phyloP scores from a whole-genome alignment of 768 basidiomycete species.

The Psilocybe azurescens region DNA sequence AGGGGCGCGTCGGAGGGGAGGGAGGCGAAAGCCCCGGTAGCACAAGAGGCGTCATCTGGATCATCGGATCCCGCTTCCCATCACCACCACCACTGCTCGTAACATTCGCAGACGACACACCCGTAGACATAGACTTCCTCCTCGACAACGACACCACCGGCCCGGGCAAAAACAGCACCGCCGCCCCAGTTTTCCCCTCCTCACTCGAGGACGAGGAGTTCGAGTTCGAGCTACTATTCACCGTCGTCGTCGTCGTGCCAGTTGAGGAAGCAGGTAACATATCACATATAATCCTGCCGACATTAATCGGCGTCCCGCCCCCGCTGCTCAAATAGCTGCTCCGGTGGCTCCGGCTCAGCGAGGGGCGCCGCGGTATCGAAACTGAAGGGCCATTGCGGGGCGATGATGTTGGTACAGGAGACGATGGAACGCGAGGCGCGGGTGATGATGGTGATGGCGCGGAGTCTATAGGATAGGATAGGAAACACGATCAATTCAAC shows the following conservation, averaged over 20 bases:
- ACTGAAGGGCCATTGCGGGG: constrained; percentile 4
- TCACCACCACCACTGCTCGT: background rate
- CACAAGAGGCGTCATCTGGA: constrained; percentile 7
- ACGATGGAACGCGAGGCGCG: background rate
- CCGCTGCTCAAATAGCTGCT: constrained; percentile 13
- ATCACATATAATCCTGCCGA: constrained; percentile 51
- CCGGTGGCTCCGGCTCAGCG: constrained; percentile 9
- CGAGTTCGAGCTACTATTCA: background rate
- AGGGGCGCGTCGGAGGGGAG: background rate
- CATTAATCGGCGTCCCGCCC: constrained; percentile 15
- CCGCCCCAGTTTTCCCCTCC: background rate
- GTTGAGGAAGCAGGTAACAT: constrained; percentile 49
- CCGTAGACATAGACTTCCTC: constrained; percentile 4
- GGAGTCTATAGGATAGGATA: background rate
- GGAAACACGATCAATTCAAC: background rate
- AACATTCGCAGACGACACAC: background rate
- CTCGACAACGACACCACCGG: constrained; percentile 4
- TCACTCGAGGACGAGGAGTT: constrained; percentile 11
- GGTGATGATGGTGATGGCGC: background rate
- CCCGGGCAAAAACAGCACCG: constrained; percentile 7
- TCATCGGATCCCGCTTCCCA: constrained; percentile 10
- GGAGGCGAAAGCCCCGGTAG: background rate
- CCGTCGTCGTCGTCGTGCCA: too few relatives aligned
- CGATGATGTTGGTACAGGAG: background rate
- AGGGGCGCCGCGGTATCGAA: constrained; percentile 6